Evolutionary conservation across 2,329 filamentous ascomycete species (phyloP), one percentile per base, ranked within the genome.

Genomic region (Epichloe uncinata): DNA sequence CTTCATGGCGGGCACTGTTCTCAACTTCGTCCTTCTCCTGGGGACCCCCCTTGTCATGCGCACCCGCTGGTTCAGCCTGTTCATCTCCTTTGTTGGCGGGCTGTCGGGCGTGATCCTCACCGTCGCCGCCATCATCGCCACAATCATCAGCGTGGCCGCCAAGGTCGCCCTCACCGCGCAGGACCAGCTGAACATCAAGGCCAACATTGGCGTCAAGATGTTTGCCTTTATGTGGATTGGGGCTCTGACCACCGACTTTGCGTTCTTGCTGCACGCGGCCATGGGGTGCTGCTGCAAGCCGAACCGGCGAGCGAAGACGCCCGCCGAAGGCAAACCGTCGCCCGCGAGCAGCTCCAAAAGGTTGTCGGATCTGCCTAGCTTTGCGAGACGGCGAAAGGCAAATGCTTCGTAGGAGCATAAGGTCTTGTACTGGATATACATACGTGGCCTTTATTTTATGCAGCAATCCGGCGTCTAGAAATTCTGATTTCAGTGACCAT

Each of bases 151-250:
- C 63, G 67, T 87, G 53, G 86, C 90, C 53, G 89, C 94, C 70
- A 78, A 81, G 56, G 81, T 87, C 52, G 86, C 87, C 49, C 80
- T 94, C 57, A 81, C 80, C 20, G 75, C 75, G 4, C 81, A 85
- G 60, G 74, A 76, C 2, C 80, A 86, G 51, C 71, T 96, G 48
- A 93, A 95, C 64, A 89, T 96, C 57, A 64, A 69, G 9, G 85
- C 83, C 3, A 68, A 75, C 3, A 70, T 95, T 35, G 89, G 89
- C 5, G 67, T 64, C 36, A 75, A 79, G 56, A 90, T 95, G 85
- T 78, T 95, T 59, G 84, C 71, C 0, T 94, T 95, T 61, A 91
- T 95, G 84, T 97, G 91, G 90, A 77, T 88, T 30, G 86, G 84
- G 0, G 76, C 81, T 0, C 78, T 73, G 0, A 78, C 83, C 53